phyloP scores from a whole-genome alignment of 345 rosid genomes.

The Eucalyptus sp. region DNA sequence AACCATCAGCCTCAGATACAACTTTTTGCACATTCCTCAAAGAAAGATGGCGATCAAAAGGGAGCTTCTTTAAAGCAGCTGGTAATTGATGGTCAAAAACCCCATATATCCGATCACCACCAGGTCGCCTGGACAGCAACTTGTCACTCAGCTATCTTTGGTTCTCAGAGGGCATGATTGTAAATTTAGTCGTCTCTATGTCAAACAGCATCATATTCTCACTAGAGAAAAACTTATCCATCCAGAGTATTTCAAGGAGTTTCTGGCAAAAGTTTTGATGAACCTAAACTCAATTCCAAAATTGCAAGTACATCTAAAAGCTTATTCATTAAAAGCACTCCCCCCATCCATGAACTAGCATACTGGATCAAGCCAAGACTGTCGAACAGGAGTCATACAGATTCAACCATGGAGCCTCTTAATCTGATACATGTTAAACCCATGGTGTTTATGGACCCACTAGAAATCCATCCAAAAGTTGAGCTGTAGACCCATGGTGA shows the following conservation, averaged over 20 bases:
- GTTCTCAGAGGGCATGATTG: background rate
- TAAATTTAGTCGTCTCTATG: background rate
- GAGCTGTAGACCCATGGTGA: background rate
- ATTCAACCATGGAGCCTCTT: background rate
- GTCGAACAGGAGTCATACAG: background rate
- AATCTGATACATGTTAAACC: background rate
- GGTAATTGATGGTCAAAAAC: slow-evolving; percentile 97
- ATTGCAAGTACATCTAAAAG: background rate
- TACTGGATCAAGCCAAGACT: background rate
- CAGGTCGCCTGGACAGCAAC: slow-evolving; percentile 68
- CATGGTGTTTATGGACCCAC: background rate
- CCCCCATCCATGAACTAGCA: background rate
- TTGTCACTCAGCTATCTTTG: background rate
- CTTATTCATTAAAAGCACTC: background rate
- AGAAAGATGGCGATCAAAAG: slow-evolving; percentile 92
- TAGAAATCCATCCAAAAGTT: background rate
- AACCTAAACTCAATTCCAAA: background rate
- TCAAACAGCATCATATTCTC: background rate
- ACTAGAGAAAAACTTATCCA: background rate
- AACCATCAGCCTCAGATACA: slow-evolving; percentile 99
- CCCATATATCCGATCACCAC: slow-evolving; percentile 95
- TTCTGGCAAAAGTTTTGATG: background rate
- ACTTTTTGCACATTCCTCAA: slow-evolving; percentile 91
- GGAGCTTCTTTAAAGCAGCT: slow-evolving; percentile 98
- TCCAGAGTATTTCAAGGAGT: background rate